These are phyloP conservation scores for Posidonia australis DNA, from an alignment of 106 monocot genomes.

Conservation along the genomic window DNA sequence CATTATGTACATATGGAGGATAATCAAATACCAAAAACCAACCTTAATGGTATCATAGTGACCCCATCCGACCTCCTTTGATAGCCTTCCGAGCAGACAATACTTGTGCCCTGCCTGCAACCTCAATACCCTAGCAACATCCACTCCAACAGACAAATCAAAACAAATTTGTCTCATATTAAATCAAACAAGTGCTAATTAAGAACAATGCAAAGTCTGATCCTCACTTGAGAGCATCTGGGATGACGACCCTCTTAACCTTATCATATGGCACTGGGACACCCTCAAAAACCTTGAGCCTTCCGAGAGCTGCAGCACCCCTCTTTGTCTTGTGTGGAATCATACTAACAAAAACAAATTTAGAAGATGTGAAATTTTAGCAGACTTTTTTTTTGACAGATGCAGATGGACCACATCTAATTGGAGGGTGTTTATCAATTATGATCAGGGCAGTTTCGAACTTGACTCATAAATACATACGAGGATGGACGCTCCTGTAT, in stretches of 20 bases:
- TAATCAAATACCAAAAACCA: background rate
- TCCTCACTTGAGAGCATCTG: constrained; percentile 88
- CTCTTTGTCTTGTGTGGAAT: constrained; percentile 98
- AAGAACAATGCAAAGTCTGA: background rate
- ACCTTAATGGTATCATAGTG: constrained; percentile 21
- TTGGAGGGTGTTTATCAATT: too few relatives aligned
- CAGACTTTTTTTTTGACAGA: too few relatives aligned
- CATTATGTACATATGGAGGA: background rate
- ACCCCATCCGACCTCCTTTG: constrained; percentile 27
- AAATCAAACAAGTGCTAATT: background rate
- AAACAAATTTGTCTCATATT: background rate
- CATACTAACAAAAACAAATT: constrained; percentile 28
- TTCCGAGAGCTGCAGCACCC: constrained; percentile 69
- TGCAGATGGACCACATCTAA: too few relatives aligned
- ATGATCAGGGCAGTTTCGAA: too few relatives aligned
- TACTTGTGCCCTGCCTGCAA: constrained; percentile 23
- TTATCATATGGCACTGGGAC: constrained; percentile 81
- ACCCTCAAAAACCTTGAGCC: constrained; percentile 81
- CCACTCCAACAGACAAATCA: background rate
- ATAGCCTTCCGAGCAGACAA: constrained; percentile 18
- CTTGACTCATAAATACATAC: too few relatives aligned
- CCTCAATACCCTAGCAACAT: constrained; percentile 21
- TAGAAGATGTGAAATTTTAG: background rate
- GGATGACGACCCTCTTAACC: constrained; percentile 76
- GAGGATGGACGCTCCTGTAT: too few relatives aligned